Base-by-base conservation (phyloP, 2,329 filamentous ascomycete genomes). In the Fusarium sp. region DNA sequence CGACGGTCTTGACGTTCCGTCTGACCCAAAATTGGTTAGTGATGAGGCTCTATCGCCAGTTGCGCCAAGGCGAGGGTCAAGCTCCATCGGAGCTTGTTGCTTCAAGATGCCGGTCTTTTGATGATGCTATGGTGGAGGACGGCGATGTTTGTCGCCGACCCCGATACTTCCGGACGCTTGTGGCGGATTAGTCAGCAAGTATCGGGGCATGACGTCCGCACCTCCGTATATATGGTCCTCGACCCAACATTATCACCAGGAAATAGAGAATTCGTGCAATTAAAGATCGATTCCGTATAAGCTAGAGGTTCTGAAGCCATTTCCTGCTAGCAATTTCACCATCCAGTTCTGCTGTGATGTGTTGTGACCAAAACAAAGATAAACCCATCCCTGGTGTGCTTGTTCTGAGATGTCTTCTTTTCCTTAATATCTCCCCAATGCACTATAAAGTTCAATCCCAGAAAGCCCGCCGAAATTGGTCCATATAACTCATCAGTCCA, bases 1-100 rank as follows among this genome's bases (percentile, higher is more conserved):
- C 20, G 73, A 67, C 18, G 68, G 61, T 49, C 59, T 68, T 30
- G 68, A 63, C 14, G 66, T 68, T 54, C 46, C 49, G 11, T 63
- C 62, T 37, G 57, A 20, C 20, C 50, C 43, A 37, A 55, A 72
- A 48, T 51, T 51, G 23, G 56, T 51, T 53, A 72, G 50, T 48
- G 63, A 58, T 49, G 68, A 61, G 58, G 61, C 66, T 63, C 66
- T 66, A 40, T 75, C 76, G 59, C 71, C 74, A 50, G 68, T 66
- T 49, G 72, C 64, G 66, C 68, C 66, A 45, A 78, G 72, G 60
- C 76, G 76, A 57, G 77, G 77, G 68, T 79, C 78, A 28, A 80
- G 69, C 60, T 79, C 78, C 77, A 79, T 79, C 55, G 72, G 66
- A 64, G 45, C 43, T 66, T 59, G 53, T 71, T 47, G 48, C 66